These are phyloP conservation scores for Colletotrichum melonis DNA, from an alignment of 2,329 filamentous ascomycete species.

Conservation along the genomic window DNA sequence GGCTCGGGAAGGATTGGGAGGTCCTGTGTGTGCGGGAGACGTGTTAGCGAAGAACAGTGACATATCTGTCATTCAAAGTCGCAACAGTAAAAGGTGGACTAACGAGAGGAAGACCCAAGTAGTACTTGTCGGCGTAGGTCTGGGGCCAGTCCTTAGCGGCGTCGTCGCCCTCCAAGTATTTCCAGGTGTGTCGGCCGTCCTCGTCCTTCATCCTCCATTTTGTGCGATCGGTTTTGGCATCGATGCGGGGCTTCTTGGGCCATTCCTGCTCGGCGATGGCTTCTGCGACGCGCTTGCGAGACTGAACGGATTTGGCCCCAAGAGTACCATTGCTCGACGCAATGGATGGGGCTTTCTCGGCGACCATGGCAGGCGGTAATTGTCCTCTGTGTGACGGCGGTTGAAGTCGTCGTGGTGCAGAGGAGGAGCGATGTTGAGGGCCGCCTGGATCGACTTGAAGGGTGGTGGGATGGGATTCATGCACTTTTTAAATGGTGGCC, in stretches of 20 bases:
- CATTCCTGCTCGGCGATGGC: constrained; percentile 47
- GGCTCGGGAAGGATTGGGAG: constrained; percentile 78
- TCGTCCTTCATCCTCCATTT: constrained; percentile 90
- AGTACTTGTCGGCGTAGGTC: constrained; percentile 88
- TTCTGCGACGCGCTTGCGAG: constrained; percentile 57
- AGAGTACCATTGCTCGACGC: constrained; percentile 27
- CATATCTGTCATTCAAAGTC: not conserved
- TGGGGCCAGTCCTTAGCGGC: constrained; percentile 85
- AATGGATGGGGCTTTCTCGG: constrained; percentile 17
- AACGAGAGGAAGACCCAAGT: constrained; percentile 83
- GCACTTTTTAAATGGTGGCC: constrained; percentile 20
- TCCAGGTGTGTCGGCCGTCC: constrained; percentile 90
- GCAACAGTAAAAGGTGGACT: constrained; percentile 29
- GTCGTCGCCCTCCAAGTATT: constrained; percentile 83
- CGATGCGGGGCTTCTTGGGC: constrained; percentile 60
- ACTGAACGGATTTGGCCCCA: constrained; percentile 38
- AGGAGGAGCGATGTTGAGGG: not conserved
- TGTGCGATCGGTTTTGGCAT: constrained; percentile 77
- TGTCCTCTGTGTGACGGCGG: not conserved
- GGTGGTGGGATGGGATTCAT: constrained; percentile 16
- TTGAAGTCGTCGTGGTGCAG: too few relatives aligned
- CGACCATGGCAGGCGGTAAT: constrained; percentile 1
- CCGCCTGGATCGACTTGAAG: not conserved
- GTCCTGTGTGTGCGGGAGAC: constrained; percentile 61
- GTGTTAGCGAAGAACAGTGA: not conserved